Evolutionary conservation across 768 basidiomycete species (phyloP).

Genomic region (Macrolepiota albuminosa): DNA sequence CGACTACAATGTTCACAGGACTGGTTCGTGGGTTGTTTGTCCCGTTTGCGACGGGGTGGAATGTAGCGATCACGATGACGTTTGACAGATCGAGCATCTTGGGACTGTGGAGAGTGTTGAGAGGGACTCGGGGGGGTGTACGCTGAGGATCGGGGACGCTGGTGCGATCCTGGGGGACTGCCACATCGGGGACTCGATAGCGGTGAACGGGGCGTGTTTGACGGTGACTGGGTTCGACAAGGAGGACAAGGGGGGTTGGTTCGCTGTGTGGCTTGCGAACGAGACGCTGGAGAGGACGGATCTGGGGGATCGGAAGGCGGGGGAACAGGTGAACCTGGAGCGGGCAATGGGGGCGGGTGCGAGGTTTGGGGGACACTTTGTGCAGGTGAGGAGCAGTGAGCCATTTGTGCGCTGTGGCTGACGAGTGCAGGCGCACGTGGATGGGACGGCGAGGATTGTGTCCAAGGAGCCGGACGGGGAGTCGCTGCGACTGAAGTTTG

Average conservation of each 20-base stretch:
- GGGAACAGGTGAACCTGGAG: slow-evolving; percentile 86
- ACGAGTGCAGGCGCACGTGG: slow-evolving; percentile 78
- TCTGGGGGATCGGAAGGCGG: slow-evolving; percentile 75
- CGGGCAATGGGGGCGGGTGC: slow-evolving; percentile 90
- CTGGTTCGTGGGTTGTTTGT: slow-evolving; percentile 37
- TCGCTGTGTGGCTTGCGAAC: slow-evolving; percentile 93
- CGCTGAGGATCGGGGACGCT: slow-evolving; percentile 69
- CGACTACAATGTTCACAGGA: slow-evolving; percentile 66
- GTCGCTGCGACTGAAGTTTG: slow-evolving; percentile 81
- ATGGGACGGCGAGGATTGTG: slow-evolving; percentile 77
- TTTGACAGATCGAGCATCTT: slow-evolving; percentile 79
- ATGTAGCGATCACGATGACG: too few species aligned
- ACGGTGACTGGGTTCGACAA: slow-evolving; percentile 85
- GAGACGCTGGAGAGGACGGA: slow-evolving; percentile 92
- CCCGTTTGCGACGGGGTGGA: too few species aligned
- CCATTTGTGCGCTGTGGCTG: neutral
- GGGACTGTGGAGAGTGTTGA: slow-evolving; percentile 66
- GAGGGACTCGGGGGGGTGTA: slow-evolving; percentile 72
- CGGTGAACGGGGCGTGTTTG: slow-evolving; percentile 83
- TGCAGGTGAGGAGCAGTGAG: slow-evolving; percentile 59
- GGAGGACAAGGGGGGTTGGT: slow-evolving; percentile 63
- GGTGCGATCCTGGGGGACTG: slow-evolving; percentile 81
- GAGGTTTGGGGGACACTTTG: slow-evolving; percentile 95
- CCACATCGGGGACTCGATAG: slow-evolving; percentile 91
- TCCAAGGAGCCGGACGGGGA: slow-evolving; percentile 72